Evolutionary conservation across 2,329 filamentous ascomycete genomes (phyloP).

Genomic region (Sordariomycetes sp.): DNA sequence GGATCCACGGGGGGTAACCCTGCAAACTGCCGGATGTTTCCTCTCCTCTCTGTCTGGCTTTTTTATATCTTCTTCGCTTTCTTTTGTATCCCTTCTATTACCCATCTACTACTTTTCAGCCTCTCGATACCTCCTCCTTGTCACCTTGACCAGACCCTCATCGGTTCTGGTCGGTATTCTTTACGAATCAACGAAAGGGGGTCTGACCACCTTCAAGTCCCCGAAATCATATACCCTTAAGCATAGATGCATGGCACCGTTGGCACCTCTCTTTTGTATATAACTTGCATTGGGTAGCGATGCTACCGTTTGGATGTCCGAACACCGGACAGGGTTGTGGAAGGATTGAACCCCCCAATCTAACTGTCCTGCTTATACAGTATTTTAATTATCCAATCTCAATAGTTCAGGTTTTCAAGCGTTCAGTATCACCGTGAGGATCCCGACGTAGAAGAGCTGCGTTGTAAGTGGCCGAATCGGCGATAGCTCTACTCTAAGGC

Average conservation of each 20-base stretch:
- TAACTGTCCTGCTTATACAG: no score
- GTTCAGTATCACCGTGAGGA: no score
- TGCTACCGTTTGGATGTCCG: not conserved
- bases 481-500: no score
- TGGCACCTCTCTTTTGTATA: constrained; percentile 2
- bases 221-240: constrained; percentile 1
- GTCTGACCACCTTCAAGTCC: not conserved
- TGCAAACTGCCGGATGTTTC: not conserved
- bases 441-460: no score
- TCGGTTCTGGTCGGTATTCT: not conserved
- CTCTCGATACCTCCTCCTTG: not conserved
- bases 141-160: not conserved
- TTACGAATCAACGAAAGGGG: not conserved
- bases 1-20: not conserved
- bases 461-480: no score
- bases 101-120: not conserved
- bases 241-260: constrained; percentile 1
- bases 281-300: not conserved
- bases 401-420: no score
- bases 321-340: not conserved
- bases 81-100: not conserved
- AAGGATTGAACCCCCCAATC: not conserved
- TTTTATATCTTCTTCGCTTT: not conserved
- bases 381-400: no score
- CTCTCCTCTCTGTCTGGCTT: not conserved